phyloP scores from a whole-genome alignment of 176 grass and related monocot genomes.

The Avena eriantha region DNA sequence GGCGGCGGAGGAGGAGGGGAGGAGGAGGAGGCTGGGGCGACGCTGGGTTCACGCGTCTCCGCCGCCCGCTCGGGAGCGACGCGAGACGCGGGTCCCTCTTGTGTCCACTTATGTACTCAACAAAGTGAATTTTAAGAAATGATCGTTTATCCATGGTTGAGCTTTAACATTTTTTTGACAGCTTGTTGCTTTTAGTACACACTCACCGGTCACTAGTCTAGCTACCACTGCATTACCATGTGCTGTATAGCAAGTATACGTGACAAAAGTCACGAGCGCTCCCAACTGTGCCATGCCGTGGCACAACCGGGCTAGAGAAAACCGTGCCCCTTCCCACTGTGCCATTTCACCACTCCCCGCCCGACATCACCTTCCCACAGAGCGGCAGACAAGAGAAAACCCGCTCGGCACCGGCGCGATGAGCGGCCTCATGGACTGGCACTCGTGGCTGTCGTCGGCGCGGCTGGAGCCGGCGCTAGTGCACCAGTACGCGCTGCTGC shows the following conservation, averaged over 20 bases:
- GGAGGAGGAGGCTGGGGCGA: no score
- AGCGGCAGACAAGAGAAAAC: background rate
- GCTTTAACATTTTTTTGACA: background rate
- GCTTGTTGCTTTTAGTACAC: background rate
- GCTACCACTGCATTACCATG: background rate
- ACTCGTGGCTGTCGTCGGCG: constrained; percentile 61
- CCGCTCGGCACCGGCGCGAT: background rate
- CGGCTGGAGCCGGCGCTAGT: constrained; percentile 47
- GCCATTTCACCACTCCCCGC: background rate
- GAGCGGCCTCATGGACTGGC: constrained; percentile 60
- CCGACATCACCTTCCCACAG: background rate
- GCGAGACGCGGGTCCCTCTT: no score
- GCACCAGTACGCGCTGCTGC: constrained; percentile 64
- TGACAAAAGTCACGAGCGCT: constrained; percentile 49
- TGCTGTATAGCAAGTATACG: constrained; percentile 1
- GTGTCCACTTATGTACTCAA: no score
- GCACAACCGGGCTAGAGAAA: background rate
- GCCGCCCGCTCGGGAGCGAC: no score
- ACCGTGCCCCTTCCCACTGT: no score
- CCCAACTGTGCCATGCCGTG: constrained; percentile 37
- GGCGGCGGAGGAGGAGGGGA: no score
- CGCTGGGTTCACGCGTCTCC: no score
- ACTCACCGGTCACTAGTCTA: background rate
- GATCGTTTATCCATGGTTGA: no score
- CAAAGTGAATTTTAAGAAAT: no score